Percentiles rank a stretch among this genome's conserved stretches.
Conservation (phyloP, 768 basidiomycete genomes). For the Suillus subluteus region DNA sequence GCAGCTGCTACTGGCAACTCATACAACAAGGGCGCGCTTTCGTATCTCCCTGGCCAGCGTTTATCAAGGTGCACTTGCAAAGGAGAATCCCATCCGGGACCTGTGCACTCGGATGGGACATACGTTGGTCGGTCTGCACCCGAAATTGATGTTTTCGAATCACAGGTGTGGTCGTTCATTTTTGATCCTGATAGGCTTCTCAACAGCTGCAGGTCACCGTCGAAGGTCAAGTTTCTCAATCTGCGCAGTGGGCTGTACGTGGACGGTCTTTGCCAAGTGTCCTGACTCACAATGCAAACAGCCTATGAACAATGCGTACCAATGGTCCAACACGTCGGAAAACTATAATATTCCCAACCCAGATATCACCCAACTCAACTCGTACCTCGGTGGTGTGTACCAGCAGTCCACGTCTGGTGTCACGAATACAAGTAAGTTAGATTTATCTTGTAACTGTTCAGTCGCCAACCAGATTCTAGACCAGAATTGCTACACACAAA, state of each 20-base stretch:
- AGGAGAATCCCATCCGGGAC: conserved; percentile 88
- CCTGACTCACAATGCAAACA: conserved; percentile 28
- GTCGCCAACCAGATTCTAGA: conserved; percentile 41
- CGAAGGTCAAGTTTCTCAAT: conserved; percentile 76
- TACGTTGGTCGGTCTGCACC: conserved; percentile 84
- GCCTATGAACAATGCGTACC: conserved; percentile 80
- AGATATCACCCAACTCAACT: conserved; percentile 55
- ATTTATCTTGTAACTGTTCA: background rate
- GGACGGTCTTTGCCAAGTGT: background rate
- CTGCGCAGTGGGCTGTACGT: conserved; percentile 79
- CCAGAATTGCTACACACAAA: conserved; percentile 65
- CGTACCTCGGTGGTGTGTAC: conserved; percentile 74
- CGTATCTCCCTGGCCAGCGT: conserved; percentile 86
- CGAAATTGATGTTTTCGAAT: conserved; percentile 91
- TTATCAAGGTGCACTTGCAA: conserved; percentile 88
- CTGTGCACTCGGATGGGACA: conserved; percentile 72
- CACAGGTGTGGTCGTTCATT: conserved; percentile 51
- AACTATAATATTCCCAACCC: conserved; percentile 62
- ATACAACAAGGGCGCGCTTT: conserved; percentile 55
- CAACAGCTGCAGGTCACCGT: conserved; percentile 35
- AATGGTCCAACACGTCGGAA: conserved; percentile 65
- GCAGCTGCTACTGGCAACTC: conserved; percentile 68
- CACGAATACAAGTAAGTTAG: conserved; percentile 53
- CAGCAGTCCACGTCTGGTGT: conserved; percentile 86
- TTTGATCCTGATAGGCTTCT: conserved; percentile 7